Base-by-base conservation (phyloP, 495 filamentous ascomycete genomes). In the Cryomyces antarcticus region DNA sequence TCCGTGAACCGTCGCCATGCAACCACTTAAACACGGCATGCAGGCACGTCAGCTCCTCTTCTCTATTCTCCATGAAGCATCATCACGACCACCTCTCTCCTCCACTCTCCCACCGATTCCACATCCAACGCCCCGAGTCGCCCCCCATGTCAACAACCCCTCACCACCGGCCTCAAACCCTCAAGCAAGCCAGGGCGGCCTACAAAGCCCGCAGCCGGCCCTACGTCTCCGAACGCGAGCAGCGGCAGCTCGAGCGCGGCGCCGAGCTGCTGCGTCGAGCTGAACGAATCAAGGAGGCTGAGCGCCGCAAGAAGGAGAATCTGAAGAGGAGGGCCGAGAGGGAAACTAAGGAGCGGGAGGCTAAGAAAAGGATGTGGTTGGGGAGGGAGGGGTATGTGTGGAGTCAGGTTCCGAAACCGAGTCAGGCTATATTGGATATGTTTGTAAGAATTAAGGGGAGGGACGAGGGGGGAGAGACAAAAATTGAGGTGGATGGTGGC, bases 261-360 rank as follows among this genome's bases (percentile, higher is more conserved):
- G 37, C 43, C 7, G 44, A 56, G 44, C 46, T 56, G 9, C 51
- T 48, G 28, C 45, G 46, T 5, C 51, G 53, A 11, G 53, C 53
- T 37, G 42, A 46, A 29, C 28, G 40, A n/a, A 33, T 41, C n/a
- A 40, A 45, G 33, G 45, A 51, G 35, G 13, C 41, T 30, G 50
- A 53, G 44, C 50, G 46, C 43, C 29, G 44, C 34, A 50, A 46
- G 31, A 43, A 49, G 11, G 45, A 50, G 31, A 41, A 39, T 37
- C 30, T n/a, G 28, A 41, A 41, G 46, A 46, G 46, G 48, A 41
- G 31, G 43, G 17, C 30, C 11, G 51, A 53, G 41, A 46, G 43
- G 39, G 50, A 53, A 30, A 41, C 39, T 31, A 38, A 36, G 28
- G 52, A 55, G 37, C 27, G 44, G 13, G 50, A 47, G 7, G 52